phyloP scores from a whole-genome alignment of 2,329 filamentous ascomycete species.

The Leptographium wingfieldii region DNA sequence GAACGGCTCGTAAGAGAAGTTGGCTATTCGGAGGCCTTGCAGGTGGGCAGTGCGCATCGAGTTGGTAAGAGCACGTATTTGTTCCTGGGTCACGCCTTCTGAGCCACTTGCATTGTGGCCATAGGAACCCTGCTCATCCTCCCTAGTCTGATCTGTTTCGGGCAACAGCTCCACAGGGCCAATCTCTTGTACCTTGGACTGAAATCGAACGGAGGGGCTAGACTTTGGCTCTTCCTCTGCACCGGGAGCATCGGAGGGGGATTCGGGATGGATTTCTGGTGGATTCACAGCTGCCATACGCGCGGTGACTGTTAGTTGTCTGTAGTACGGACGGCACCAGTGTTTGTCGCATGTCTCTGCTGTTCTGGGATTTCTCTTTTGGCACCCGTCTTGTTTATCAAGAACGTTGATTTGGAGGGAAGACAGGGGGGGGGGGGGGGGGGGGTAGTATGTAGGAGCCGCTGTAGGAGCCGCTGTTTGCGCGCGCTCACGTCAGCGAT shows the following conservation, averaged over 20 bases:
- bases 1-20: slow-evolving; percentile 81
- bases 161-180: slow-evolving; percentile 26
- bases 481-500: neutral
- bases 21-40: slow-evolving; percentile 72
- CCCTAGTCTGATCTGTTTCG: slow-evolving; percentile 13
- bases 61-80: slow-evolving; percentile 54
- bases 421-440: neutral
- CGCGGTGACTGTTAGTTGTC: neutral
- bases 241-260: slow-evolving; percentile 13
- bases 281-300: neutral
- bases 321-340: neutral
- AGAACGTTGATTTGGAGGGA: neutral
- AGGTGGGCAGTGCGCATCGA: slow-evolving; percentile 62
- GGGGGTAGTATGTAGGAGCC: neutral
- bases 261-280: neutral
- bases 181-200: slow-evolving; percentile 59
- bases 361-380: neutral
- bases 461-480: neutral
- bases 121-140: slow-evolving; percentile 18
- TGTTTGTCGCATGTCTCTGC: neutral
- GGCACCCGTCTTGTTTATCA: neutral
- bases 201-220: slow-evolving; percentile 53
- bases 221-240: slow-evolving; percentile 10
- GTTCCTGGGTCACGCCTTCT: slow-evolving; percentile 39
- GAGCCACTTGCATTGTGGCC: neutral